Percentiles rank a stretch among this genome's conserved stretches.
Evolutionary conservation across 2,329 filamentous ascomycete species (phyloP).

Genomic region (Beauveria bassiana): DNA sequence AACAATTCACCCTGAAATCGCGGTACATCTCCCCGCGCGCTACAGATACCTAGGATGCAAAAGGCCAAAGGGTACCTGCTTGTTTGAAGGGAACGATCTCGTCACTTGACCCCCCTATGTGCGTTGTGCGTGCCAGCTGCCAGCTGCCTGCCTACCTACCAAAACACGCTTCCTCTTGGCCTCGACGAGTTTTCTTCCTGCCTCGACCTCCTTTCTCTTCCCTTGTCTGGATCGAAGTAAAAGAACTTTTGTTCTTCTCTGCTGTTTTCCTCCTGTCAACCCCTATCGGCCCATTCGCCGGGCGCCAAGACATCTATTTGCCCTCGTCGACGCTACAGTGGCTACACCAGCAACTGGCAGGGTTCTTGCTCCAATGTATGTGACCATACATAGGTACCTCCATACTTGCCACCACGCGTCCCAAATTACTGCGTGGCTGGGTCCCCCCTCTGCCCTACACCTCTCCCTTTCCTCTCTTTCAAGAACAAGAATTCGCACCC

Average conservation of each 20-base stretch:
- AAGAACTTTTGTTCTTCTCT: background rate
- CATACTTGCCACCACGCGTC: background rate
- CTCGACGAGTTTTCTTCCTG: background rate
- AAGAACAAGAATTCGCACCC: background rate
- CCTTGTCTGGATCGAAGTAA: background rate
- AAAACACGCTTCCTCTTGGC: background rate
- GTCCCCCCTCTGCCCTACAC: background rate
- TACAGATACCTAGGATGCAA: background rate
- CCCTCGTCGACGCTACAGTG: slow-evolving; percentile 6
- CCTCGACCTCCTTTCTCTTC: background rate
- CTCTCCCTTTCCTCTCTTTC: background rate
- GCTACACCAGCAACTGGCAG: slow-evolving; percentile 2
- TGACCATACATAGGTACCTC: background rate
- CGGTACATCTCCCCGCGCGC: background rate
- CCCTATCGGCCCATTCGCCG: background rate
- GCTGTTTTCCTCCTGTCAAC: background rate
- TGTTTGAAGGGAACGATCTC: background rate
- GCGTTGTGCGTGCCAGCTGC: background rate
- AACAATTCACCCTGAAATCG: background rate
- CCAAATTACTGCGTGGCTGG: slow-evolving; percentile 10
- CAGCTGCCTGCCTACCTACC: background rate
- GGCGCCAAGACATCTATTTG: slow-evolving; percentile 2
- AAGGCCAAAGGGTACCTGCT: background rate
- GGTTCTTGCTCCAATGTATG: slow-evolving; percentile 3
- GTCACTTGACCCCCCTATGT: background rate